Base-by-base conservation (phyloP, 495 filamentous ascomycete species). In the Podospora appendiculata region DNA sequence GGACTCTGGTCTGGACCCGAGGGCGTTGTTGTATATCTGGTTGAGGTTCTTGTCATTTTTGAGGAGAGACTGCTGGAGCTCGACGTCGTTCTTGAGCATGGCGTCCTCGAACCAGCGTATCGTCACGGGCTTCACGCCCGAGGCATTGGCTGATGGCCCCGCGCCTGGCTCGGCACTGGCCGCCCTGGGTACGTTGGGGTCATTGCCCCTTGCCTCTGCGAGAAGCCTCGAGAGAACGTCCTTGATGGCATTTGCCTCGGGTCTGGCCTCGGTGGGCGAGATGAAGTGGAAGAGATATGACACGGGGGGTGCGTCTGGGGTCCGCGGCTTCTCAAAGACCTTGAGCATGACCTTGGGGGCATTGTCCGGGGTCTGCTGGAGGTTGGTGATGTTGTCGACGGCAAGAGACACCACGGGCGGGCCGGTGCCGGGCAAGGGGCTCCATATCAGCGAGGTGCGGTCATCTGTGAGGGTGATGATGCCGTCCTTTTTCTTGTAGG, bases 401-500 rank as follows among this genome's bases (percentile, higher is more conserved):
- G 79, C 58, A 32, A 97, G 79, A 4, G 79, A 84, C 36, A 96
- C 67, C 16, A 78, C 57, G 14, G 84, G 75, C 49, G 79, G 70
- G 4, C 75, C 75, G 4, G 71, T 74, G 13, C 77, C 70, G 3
- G 74, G 68, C 14, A 79, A 72, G 1, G 90, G 87, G 6, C 80
- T 88, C 91, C 91, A 98, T 63, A 80, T 83, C 42, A 98, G 77
- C 36, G 80, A 81, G 55, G 76, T 77, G 52, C 78, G 74, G 70
- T 92, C 86, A 35, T 76, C 72, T 32, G 86, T 77, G 47, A 96
- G 72, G 44, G 79, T 79, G 63, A 98, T 75, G 59, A 79, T 81
- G 64, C 93, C 93, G 76, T 96, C 90, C 72, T 92, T 90, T 77
- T 98, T 98, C 74, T 96, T 97, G 78, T 92, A 96, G 48, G 82